Conservation (phyloP, 2,329 filamentous ascomycete species). For the Xylaria hypoxylon region DNA sequence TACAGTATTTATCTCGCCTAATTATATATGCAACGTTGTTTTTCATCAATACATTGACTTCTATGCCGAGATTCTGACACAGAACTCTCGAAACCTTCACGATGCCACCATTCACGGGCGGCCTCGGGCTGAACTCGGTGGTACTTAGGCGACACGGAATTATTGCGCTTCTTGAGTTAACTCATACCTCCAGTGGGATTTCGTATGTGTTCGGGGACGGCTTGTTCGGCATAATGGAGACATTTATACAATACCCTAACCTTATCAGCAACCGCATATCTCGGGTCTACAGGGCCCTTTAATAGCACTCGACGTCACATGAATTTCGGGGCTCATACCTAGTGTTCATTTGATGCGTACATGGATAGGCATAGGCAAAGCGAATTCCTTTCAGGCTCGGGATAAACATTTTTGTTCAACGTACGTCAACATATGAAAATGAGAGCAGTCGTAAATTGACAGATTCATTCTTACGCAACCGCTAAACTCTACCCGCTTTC, state of each 20-base stretch:
- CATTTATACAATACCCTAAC: conserved; percentile 1
- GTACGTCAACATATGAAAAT: too few relatives aligned
- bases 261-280: neutral
- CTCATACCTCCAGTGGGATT: neutral
- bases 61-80: neutral
- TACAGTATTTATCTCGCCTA: neutral
- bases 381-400: neutral
- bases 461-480: too few relatives aligned
- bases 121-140: conserved; percentile 8
- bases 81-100: neutral
- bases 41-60: neutral
- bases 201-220: neutral
- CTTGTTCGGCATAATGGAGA: neutral
- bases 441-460: too few relatives aligned
- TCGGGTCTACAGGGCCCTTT: neutral
- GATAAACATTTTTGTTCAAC: neutral
- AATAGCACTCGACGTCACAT: neutral
- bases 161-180: neutral
- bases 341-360: neutral
- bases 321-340: neutral
- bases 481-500: too few relatives aligned
- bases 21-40: neutral
- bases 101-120: neutral
- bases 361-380: neutral
- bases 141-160: neutral